phyloP scores from a whole-genome alignment of 305 asterid species.

The Solanum hybrid region DNA sequence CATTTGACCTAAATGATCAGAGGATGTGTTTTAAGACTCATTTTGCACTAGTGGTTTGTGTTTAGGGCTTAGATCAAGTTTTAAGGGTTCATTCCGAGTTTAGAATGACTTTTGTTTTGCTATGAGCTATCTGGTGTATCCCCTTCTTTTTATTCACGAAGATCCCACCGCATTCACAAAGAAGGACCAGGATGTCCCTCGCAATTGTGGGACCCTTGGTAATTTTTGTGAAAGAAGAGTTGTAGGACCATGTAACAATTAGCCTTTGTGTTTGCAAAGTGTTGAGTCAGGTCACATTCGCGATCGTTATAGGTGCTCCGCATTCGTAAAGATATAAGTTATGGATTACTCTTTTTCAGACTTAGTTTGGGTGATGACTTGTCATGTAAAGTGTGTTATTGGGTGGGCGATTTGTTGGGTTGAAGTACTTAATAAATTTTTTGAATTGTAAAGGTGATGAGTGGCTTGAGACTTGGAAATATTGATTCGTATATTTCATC shows the following conservation, averaged over 20 bases:
- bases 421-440: neutral
- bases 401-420: neutral
- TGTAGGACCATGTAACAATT: neutral
- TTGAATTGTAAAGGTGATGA: neutral
- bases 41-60: neutral
- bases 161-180: neutral
- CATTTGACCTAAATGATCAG: neutral
- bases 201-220: neutral
- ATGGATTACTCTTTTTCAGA: neutral
- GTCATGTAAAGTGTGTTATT: neutral
- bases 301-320: neutral
- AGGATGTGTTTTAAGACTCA: neutral
- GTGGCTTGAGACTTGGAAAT: neutral
- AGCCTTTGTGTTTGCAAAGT: neutral
- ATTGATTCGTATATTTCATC: neutral
- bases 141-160: neutral
- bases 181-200: neutral
- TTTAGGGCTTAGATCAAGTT: neutral
- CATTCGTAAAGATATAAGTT: neutral
- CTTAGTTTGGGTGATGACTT: neutral
- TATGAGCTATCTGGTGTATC: neutral
- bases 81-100: neutral
- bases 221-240: neutral
- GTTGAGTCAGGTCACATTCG: neutral
- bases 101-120: neutral